A percentile compares a stretch with the other conserved stretches of the same genome.
Evolutionary conservation across 169 alveolate genomes (phyloP).

Genomic region (Eimeria sp.): DNA sequence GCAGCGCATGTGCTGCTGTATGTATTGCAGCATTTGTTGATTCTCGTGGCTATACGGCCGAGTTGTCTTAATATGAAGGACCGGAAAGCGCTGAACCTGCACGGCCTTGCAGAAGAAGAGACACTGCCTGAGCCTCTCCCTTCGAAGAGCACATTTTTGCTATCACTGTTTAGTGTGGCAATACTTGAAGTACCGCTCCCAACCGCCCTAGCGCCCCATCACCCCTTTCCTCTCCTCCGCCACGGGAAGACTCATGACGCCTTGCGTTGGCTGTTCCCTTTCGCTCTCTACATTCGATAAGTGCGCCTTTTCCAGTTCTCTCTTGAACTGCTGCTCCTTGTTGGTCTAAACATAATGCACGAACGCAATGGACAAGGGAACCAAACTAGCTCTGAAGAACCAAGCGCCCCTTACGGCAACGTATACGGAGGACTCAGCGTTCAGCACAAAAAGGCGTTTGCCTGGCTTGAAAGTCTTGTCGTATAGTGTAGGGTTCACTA

Average conservation of each 20-base stretch:
- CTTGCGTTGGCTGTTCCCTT: conserved; percentile 30
- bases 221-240: conserved; percentile 55
- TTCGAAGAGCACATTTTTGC: background rate
- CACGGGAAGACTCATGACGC: conserved; percentile 48
- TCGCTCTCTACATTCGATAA: conserved; percentile 27
- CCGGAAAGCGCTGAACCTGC: background rate
- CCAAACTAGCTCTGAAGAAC: background rate
- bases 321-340: conserved; percentile 35
- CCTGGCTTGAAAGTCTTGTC: background rate
- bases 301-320: conserved; percentile 64
- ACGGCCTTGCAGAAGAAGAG: background rate
- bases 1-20: background rate
- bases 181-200: background rate
- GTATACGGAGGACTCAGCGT: background rate
- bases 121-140: background rate
- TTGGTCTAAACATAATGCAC: background rate
- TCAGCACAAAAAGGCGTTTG: background rate
- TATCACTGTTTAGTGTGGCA: background rate
- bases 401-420: background rate
- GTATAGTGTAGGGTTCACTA: background rate
- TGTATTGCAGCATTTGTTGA: background rate
- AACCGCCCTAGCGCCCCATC: background rate
- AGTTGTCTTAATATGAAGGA: background rate
- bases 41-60: background rate
- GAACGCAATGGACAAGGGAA: background rate